Conservation (phyloP, 2,329 filamentous ascomycete species). For the Colletotrichum melonis region DNA sequence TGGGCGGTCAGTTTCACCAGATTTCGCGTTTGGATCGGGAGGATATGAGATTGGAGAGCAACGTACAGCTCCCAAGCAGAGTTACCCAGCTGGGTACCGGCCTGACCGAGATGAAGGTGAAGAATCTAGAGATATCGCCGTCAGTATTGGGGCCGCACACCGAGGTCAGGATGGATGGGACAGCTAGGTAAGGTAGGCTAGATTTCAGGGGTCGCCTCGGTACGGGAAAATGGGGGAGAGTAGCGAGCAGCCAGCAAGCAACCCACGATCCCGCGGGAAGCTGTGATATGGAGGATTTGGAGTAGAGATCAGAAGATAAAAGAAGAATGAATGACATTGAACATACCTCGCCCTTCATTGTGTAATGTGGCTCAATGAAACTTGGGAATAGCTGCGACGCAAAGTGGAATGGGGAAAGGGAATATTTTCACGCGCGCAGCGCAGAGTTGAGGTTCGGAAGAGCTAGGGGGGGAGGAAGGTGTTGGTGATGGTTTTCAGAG, state of each 20-base stretch:
- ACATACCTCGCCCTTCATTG: conserved; percentile 70
- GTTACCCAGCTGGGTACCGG: conserved; percentile 80
- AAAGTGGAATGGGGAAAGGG: conserved; percentile 37
- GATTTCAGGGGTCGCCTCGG: conserved; percentile 23
- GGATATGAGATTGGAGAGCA: conserved; percentile 12
- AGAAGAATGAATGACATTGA: background rate
- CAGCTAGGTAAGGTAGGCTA: background rate
- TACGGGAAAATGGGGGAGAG: conserved; percentile 13
- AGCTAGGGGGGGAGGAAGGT: conserved; percentile 41
- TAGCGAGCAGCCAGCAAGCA: conserved; percentile 3
- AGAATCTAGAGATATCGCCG: conserved; percentile 59
- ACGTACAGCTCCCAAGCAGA: conserved; percentile 82
- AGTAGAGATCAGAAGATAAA: conserved; percentile 16
- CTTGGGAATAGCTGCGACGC: conserved; percentile 37
- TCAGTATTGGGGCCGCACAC: conserved; percentile 17
- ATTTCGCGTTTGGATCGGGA: conserved; percentile 34
- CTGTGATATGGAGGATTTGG: background rate
- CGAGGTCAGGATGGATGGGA: conserved; percentile 10
- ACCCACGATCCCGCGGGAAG: conserved; percentile 21
- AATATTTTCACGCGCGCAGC: conserved; percentile 49
- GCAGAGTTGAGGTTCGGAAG: conserved; percentile 42
- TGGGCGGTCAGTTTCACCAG: conserved; percentile 36
- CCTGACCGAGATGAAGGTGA: conserved; percentile 75
- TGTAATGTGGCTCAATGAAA: conserved; percentile 43
- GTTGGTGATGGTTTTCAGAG: conserved; percentile 49